Evolutionary conservation across 2,329 filamentous ascomycete genomes (phyloP).

Genomic region (Venturia oleaginea): DNA sequence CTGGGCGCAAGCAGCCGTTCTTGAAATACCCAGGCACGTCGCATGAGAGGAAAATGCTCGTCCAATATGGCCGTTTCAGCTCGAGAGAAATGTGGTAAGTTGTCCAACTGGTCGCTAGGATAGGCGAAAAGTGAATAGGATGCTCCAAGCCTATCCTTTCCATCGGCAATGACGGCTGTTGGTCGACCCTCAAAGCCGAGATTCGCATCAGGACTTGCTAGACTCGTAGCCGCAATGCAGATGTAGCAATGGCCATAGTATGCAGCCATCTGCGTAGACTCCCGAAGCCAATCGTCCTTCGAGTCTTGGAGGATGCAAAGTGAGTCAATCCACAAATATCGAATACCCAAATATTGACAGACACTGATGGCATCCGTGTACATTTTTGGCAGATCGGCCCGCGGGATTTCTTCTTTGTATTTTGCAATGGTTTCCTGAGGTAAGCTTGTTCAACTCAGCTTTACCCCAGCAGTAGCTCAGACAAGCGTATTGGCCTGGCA

Average conservation of each 20-base stretch:
- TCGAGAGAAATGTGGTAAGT: constrained; percentile 1
- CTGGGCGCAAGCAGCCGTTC: constrained; percentile 11
- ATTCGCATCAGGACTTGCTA: background rate
- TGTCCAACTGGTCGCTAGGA: background rate
- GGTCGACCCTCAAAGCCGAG: background rate
- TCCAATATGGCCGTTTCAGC: background rate
- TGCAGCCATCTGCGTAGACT: constrained; percentile 9
- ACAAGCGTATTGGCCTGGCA: constrained; percentile 1
- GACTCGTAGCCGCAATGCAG: constrained; percentile 5
- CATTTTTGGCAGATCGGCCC: background rate
- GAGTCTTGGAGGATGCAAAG: constrained; percentile 13
- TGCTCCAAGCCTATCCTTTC: background rate
- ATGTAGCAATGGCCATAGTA: constrained; percentile 7
- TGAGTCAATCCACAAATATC: constrained; percentile 13
- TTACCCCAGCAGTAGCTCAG: constrained; percentile 13
- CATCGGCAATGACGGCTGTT: background rate
- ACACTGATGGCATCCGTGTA: background rate
- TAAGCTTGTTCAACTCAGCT: background rate
- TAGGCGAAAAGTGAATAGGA: background rate
- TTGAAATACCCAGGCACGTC: constrained; percentile 13
- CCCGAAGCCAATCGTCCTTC: constrained; percentile 10
- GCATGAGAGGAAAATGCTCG: constrained; percentile 4
- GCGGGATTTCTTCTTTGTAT: background rate
- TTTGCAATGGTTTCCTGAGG: background rate
- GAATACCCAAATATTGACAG: constrained; percentile 2